Evolutionary conservation across 1,139 yeast species (phyloP).

Genomic region (Magnusiomyces paraingens): DNA sequence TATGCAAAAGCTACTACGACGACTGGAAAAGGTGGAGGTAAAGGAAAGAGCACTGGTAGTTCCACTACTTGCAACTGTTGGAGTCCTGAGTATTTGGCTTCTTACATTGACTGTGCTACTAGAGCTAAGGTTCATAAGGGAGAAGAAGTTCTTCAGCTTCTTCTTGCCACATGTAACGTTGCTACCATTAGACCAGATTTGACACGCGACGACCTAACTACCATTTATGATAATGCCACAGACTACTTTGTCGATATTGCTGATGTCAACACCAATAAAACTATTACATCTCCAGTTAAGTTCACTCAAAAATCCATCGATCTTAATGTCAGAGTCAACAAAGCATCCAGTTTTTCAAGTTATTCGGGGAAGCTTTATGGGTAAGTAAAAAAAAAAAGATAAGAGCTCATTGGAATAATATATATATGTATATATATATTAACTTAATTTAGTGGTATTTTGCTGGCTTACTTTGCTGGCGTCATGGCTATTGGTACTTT

Average conservation of each 20-base stretch:
- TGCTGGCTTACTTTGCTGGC: constrained; percentile 24
- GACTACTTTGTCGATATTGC: background rate
- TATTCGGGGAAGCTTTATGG: constrained; percentile 5
- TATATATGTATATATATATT: too few species aligned
- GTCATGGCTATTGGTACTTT: constrained; percentile 20
- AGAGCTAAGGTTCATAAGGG: constrained; percentile 1
- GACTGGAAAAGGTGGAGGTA: too few species aligned
- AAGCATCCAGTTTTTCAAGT: background rate
- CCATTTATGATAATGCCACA: background rate
- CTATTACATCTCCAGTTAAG: constrained; percentile 1
- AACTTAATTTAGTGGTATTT: constrained; percentile 21
- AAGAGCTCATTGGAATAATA: too few species aligned
- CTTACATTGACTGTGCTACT: constrained; percentile 7
- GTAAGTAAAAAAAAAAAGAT: background rate
- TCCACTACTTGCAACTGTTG: constrained; percentile 2
- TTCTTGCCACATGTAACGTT: background rate
- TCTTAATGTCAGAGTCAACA: background rate
- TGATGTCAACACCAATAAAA: background rate
- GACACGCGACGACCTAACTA: background rate
- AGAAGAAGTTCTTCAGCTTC: background rate
- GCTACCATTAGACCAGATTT: background rate
- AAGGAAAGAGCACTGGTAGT: too few species aligned
- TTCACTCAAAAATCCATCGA: background rate
- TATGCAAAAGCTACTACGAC: too few species aligned
- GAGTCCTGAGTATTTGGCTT: constrained; percentile 9